These are phyloP conservation scores for Chiua virens DNA, from an alignment of 768 basidiomycete species.

Conservation along the genomic window DNA sequence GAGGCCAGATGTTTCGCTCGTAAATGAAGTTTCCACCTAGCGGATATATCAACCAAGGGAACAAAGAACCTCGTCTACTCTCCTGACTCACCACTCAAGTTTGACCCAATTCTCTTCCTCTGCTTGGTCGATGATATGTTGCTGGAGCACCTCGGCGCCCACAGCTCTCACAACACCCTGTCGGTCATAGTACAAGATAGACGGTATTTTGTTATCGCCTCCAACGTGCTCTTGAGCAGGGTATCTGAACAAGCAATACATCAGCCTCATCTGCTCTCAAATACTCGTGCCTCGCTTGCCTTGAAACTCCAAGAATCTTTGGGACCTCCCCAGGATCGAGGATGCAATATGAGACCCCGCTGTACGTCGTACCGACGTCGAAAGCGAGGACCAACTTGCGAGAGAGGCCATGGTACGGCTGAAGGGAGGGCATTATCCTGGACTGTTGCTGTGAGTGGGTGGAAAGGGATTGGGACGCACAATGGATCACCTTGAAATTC, in stretches of 20 bases:
- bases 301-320: constrained; percentile 26
- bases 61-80: not conserved
- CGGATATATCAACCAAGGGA: not conserved
- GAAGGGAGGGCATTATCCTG: constrained; percentile 24
- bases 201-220: constrained; percentile 49
- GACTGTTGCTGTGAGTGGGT: not conserved
- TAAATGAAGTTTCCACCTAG: constrained; percentile 38
- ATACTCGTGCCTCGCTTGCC: constrained; percentile 12
- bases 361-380: constrained; percentile 46
- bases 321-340: constrained; percentile 36
- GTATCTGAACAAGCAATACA: constrained; percentile 30
- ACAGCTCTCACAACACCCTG: constrained; percentile 39
- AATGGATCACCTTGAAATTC: not conserved
- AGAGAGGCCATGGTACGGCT: constrained; percentile 35
- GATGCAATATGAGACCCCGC: constrained; percentile 37
- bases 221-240: constrained; percentile 45
- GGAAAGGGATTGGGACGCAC: not conserved
- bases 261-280: not conserved
- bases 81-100: constrained; percentile 37
- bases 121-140: constrained; percentile 36
- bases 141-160: constrained; percentile 43
- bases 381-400: constrained; percentile 45
- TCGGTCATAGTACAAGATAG: constrained; percentile 46
- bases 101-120: constrained; percentile 39
- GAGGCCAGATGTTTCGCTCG: constrained; percentile 24